Percentiles rank a stretch among this genome's conserved stretches.
These are phyloP conservation scores for Apiosordaria backusii DNA, from an alignment of 495 filamentous ascomycete genomes.

Conservation along the genomic window DNA sequence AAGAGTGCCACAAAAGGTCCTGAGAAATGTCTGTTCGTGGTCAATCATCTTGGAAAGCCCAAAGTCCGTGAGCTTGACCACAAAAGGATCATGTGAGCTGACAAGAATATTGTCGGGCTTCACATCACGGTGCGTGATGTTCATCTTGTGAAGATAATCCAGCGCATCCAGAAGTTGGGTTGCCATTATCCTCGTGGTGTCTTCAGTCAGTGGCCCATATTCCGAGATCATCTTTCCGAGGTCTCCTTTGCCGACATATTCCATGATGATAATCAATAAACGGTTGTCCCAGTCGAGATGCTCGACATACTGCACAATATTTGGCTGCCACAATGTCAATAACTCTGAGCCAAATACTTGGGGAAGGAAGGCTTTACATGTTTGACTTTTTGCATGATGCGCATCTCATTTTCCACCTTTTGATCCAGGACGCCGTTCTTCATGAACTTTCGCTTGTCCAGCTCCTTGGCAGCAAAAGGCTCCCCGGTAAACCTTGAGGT, in stretches of 20 bases:
- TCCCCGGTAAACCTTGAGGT: conserved; percentile 74
- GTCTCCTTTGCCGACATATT: conserved; percentile 82
- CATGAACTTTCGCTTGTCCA: conserved; percentile 84
- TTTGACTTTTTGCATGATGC: conserved; percentile 76
- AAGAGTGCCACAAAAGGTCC: conserved; percentile 94
- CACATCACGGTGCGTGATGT: conserved; percentile 93
- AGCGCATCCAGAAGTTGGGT: conserved; percentile 76
- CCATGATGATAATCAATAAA: conserved; percentile 91
- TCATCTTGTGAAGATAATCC: conserved; percentile 78
- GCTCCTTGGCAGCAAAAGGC: conserved; percentile 83
- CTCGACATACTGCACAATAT: conserved; percentile 88
- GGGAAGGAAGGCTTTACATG: conserved; percentile 56
- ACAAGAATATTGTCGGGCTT: conserved; percentile 98
- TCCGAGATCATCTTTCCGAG: conserved; percentile 65
- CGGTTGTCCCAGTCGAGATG: conserved; percentile 72
- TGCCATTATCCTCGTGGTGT: conserved; percentile 63
- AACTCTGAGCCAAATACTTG: neutral
- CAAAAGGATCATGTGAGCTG: conserved; percentile 62
- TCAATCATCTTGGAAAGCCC: conserved; percentile 83
- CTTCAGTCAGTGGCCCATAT: conserved; percentile 61
- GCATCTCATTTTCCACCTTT: conserved; percentile 92
- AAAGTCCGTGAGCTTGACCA: conserved; percentile 92
- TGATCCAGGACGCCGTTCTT: conserved; percentile 80
- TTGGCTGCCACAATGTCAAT: conserved; percentile 50
- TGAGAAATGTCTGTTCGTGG: conserved; percentile 82